Base-by-base conservation (phyloP, 345 rosid genomes). In the Mallotus nudiflorus region DNA sequence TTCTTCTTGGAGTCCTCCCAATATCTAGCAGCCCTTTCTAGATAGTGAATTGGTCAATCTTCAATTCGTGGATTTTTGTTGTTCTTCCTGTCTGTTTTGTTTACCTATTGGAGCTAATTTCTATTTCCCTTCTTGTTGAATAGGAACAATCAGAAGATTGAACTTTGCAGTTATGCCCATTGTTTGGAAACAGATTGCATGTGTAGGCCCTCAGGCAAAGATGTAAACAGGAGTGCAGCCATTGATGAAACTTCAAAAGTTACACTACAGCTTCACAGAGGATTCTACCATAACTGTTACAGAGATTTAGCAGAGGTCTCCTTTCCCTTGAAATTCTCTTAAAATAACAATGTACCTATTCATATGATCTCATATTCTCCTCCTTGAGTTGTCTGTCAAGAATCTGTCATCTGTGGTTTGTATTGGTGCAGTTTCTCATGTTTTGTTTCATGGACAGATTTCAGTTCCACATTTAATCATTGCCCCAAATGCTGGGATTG, bases 401-500 rank as follows among this genome's bases (percentile, higher is more conserved):
- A 45, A 61, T 8, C 3, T 20, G 25, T 63, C 52, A 51, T 48
- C 22, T 48, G 37, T 69, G 31, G 45, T 58, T 70, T 28, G 61
- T 12, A 24, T 56, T 22, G 39, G 44, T 37, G 25, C 42, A 29
- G 15, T 70, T 62, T 56, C 56, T 74, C 59, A 70, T 48, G 62
- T 59, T 56, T 63, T 58, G 27, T 46, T 73, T 48, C 72, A 31
- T 68, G 62, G 58, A 62, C 85, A 92, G 97, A 80, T 85, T 79
- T 81, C 89, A 42, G 75, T 70, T 76, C 96, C 96, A 66, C 84
- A 90, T 75, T 62, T 91, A 67, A 64, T 95, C 72, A 81, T 95
- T 69, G 96, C 90, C 75, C 94, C 88, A 48, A 95, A 95, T 78
- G 98, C 92, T 18, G 97, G 97, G 65, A 54, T 92, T 53, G 92